These are phyloP conservation scores for Rhinocladiella similis DNA, from an alignment of 2,329 filamentous ascomycete species.

Conservation along the genomic window DNA sequence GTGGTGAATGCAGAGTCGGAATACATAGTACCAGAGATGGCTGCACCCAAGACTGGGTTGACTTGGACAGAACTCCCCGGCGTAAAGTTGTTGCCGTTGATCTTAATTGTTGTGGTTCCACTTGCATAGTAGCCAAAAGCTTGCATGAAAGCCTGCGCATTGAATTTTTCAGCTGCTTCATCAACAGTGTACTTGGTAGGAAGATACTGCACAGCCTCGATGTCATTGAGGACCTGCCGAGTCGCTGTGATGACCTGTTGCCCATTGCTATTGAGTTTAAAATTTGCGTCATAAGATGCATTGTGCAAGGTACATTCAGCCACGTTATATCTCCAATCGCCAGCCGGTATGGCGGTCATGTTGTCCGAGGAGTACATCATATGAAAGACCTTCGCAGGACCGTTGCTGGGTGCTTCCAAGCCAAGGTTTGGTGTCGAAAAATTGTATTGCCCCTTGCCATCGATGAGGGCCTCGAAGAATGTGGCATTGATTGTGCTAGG, in stretches of 20 bases:
- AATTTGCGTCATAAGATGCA: neutral
- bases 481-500: neutral
- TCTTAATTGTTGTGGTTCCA: neutral
- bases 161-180: neutral
- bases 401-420: neutral
- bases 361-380: neutral
- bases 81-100: neutral
- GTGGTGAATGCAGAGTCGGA: neutral
- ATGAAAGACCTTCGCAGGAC: neutral
- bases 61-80: neutral
- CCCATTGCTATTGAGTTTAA: neutral
- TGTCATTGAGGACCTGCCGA: neutral
- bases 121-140: neutral
- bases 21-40: neutral
- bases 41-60: neutral
- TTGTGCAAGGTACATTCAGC: neutral
- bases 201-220: neutral
- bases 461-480: neutral
- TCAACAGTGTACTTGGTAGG: neutral
- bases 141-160: neutral
- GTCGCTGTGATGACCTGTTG: neutral
- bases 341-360: neutral
- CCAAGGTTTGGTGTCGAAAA: neutral
- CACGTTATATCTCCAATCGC: neutral
- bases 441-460: neutral